phyloP scores from a whole-genome alignment of 768 basidiomycete species.

The Tulasnella sp. region DNA sequence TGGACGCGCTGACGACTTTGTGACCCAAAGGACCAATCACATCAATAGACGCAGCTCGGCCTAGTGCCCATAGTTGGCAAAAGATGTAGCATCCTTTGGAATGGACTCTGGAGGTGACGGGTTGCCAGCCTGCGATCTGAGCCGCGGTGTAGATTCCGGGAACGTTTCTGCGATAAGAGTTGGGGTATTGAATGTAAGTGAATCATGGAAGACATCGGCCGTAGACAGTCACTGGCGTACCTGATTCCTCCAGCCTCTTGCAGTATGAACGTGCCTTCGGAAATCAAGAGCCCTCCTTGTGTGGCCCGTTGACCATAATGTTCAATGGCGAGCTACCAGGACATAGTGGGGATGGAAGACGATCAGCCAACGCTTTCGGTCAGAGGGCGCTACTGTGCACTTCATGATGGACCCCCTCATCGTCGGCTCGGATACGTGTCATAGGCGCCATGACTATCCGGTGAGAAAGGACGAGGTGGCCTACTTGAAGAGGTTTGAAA shows the following conservation, averaged over 20 bases:
- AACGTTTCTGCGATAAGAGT: slow-evolving; percentile 1
- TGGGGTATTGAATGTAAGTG: no score
- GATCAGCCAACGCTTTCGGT: background rate
- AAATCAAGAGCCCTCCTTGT: slow-evolving; percentile 21
- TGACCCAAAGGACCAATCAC: slow-evolving; percentile 4
- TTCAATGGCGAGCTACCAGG: background rate
- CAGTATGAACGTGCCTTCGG: slow-evolving; percentile 25
- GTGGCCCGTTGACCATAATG: slow-evolving; percentile 13
- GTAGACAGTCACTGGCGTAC: no score
- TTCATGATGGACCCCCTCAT: slow-evolving; percentile 15
- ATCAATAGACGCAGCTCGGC: slow-evolving; percentile 16
- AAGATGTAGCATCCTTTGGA: slow-evolving; percentile 23
- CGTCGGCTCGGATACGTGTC: slow-evolving; percentile 35
- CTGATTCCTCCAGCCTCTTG: no score
- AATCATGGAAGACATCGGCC: no score
- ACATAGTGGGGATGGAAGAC: background rate
- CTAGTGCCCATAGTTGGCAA: slow-evolving; percentile 28
- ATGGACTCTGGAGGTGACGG: slow-evolving; percentile 24
- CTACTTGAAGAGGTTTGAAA: slow-evolving; percentile 27
- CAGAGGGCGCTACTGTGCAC: no score
- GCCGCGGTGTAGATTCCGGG: slow-evolving; percentile 26
- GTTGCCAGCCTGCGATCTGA: slow-evolving; percentile 28
- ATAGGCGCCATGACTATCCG: slow-evolving; percentile 44
- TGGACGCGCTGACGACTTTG: slow-evolving; percentile 7
- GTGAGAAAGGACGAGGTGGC: slow-evolving; percentile 28